Evolutionary conservation across 2,329 filamentous ascomycete species (phyloP).

Genomic region (Rutstroemia sp.): DNA sequence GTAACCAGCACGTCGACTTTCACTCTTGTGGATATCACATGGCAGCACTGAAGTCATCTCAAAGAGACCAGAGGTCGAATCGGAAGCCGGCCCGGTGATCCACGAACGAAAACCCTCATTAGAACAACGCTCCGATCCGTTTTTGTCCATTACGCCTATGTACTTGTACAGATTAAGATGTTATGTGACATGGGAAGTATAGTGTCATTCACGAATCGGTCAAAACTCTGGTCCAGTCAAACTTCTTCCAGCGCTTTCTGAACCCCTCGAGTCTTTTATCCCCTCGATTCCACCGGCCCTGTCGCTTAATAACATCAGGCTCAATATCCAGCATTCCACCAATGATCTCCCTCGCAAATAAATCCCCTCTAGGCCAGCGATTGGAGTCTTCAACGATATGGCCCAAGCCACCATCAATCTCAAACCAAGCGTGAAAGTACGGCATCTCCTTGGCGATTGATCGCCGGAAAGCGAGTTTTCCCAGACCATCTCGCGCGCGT

Average conservation of each 20-base stretch:
- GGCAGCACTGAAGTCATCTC: neutral
- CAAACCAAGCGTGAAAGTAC: slow-evolving; percentile 97
- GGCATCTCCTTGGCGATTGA: slow-evolving; percentile 92
- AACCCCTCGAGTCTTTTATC: slow-evolving; percentile 65
- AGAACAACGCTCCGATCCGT: neutral
- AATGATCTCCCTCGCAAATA: slow-evolving; percentile 87
- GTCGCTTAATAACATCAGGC: slow-evolving; percentile 78
- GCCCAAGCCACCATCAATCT: slow-evolving; percentile 81
- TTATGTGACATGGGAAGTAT: neutral
- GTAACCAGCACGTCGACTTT: neutral
- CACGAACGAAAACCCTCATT: neutral
- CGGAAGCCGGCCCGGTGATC: neutral
- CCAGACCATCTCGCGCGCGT: slow-evolving; percentile 57
- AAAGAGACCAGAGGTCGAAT: neutral
- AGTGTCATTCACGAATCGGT: slow-evolving; percentile 21
- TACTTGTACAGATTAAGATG: neutral
- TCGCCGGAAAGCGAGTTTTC: slow-evolving; percentile 73
- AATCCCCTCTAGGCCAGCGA: slow-evolving; percentile 81
- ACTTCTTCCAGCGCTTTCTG: slow-evolving; percentile 64
- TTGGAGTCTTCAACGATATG: slow-evolving; percentile 84
- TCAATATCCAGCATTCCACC: slow-evolving; percentile 86
- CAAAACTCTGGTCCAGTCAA: slow-evolving; percentile 68
- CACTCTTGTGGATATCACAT: neutral
- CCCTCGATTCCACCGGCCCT: slow-evolving; percentile 70
- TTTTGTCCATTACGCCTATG: neutral